Evolutionary conservation across 148 eudicot genomes (phyloP).

Genomic region (Nyssa sinensis): DNA sequence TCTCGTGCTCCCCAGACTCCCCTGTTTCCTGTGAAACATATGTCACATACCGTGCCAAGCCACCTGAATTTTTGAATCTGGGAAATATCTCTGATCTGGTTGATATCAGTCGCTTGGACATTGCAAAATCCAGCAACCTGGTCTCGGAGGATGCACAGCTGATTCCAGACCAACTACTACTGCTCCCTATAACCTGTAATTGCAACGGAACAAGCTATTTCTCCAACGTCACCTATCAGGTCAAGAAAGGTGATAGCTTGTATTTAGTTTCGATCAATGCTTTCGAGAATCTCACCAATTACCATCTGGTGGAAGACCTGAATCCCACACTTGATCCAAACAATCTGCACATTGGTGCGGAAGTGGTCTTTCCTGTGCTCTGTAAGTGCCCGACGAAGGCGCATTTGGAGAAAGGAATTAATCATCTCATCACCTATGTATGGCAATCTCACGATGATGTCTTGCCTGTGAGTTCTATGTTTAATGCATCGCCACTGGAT

Average conservation of each 20-base stretch:
- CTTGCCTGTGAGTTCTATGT: slow-evolving; percentile 27
- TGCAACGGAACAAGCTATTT: slow-evolving; percentile 37
- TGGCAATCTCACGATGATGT: slow-evolving; percentile 41
- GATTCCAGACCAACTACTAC: slow-evolving; percentile 33
- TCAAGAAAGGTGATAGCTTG: slow-evolving; percentile 34
- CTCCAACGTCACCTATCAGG: slow-evolving; percentile 31
- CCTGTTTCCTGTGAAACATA: slow-evolving; percentile 32
- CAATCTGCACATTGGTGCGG: slow-evolving; percentile 27
- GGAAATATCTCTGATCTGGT: slow-evolving; percentile 35
- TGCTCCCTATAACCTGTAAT: slow-evolving; percentile 37
- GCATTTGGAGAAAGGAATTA: slow-evolving; percentile 11
- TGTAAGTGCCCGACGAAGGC: slow-evolving; percentile 37
- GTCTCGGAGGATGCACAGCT: slow-evolving; percentile 22
- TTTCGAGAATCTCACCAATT: slow-evolving; percentile 41
- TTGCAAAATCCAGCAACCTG: slow-evolving; percentile 29
- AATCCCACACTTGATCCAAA: slow-evolving; percentile 32
- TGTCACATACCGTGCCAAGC: slow-evolving; percentile 34
- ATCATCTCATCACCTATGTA: slow-evolving; percentile 33
- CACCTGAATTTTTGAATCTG: slow-evolving; percentile 27
- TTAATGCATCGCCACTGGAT: slow-evolving; percentile 23
- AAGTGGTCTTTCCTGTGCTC: slow-evolving; percentile 35
- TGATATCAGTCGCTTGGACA: slow-evolving; percentile 24
- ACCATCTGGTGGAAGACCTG: slow-evolving; percentile 22
- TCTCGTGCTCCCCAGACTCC: slow-evolving; percentile 28
- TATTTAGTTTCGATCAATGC: slow-evolving; percentile 26